Base-by-base conservation (phyloP, 176 grass and related monocot genomes). In the Eleusine indica region DNA sequence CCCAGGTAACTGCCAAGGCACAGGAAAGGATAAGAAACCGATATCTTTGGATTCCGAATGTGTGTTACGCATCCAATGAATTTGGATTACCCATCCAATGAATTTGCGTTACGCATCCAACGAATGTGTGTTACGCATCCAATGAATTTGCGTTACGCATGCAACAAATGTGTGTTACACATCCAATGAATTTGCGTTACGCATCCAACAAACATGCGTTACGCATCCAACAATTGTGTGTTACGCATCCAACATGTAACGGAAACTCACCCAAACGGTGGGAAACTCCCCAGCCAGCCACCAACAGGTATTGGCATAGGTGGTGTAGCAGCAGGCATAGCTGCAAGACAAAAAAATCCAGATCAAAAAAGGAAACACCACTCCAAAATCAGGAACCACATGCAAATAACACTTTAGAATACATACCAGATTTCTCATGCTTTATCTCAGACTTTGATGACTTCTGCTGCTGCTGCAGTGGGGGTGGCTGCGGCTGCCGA, bases 221-320 rank as follows among this genome's bases (percentile, higher is more conserved):
- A 64, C 53, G 53, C 25, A 57, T 29, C n/a, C 75, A 56, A 49
- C 32, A 0, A 35, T 2, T 5, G 47, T 0, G 38, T 11, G 53
- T 3, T 65, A 64, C 2, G 43, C 8, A 79, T 73, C 52, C 19
- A 69, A 66, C 43, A 75, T 44, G 16, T 53, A 79, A 76, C 16
- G 53, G 53, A 75, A 75, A 68, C 91, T 94, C 61, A 94, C 97
- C 97, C 86, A 71, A 94, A 99, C 12, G 83, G 89, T 66, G 97
- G 91, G 67, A 96, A 90, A 85, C 68, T 86, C 28, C 93, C 91
- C 38, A 91, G 71, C 93, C 93, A 99, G 25, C 85, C 76, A 78
- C 91, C 93, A 25, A 96, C 87, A 71, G 93, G 43, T 87, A 99
- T 90, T 17, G 89, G 88, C 87, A 94, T 91, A 68, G 93, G 87